phyloP scores from a whole-genome alignment of 2,329 filamentous ascomycete genomes.

The Dendrostoma leiphaemia region DNA sequence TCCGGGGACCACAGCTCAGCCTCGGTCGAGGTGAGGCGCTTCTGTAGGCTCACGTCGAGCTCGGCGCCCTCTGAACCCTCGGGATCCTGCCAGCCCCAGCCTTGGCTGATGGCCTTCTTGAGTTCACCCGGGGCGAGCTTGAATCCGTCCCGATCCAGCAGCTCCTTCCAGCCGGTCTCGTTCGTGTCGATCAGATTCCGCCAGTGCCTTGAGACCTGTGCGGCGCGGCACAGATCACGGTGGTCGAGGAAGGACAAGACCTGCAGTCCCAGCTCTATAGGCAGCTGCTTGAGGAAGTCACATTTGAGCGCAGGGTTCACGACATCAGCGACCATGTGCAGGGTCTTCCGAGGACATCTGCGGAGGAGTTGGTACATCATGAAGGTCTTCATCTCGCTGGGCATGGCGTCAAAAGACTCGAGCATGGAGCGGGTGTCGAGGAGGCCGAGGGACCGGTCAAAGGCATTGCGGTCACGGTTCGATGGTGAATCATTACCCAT shows the following conservation, averaged over 20 bases:
- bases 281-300: constrained; percentile 83
- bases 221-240: constrained; percentile 81
- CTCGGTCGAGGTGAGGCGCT: constrained; percentile 51
- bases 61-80: constrained; percentile 73
- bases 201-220: constrained; percentile 94
- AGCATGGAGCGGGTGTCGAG: constrained; percentile 85
- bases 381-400: constrained; percentile 87
- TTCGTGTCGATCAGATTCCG: constrained; percentile 86
- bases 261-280: constrained; percentile 82
- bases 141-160: constrained; percentile 84
- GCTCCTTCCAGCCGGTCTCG: constrained; percentile 92
- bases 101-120: constrained; percentile 80
- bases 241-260: constrained; percentile 84
- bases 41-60: constrained; percentile 68
- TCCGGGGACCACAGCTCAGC: constrained; percentile 47
- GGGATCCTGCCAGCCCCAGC: constrained; percentile 97
- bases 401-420: constrained; percentile 87
- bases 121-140: constrained; percentile 77
- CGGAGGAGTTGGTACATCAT: constrained; percentile 95
- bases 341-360: constrained; percentile 80
- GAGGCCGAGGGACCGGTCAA: constrained; percentile 43
- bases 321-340: constrained; percentile 84
- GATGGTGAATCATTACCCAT: constrained; percentile 26
- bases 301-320: constrained; percentile 95
- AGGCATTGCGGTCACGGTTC: constrained; percentile 26